Base-by-base conservation (phyloP, 2,329 filamentous ascomycete genomes). In the Penicillium sp. region DNA sequence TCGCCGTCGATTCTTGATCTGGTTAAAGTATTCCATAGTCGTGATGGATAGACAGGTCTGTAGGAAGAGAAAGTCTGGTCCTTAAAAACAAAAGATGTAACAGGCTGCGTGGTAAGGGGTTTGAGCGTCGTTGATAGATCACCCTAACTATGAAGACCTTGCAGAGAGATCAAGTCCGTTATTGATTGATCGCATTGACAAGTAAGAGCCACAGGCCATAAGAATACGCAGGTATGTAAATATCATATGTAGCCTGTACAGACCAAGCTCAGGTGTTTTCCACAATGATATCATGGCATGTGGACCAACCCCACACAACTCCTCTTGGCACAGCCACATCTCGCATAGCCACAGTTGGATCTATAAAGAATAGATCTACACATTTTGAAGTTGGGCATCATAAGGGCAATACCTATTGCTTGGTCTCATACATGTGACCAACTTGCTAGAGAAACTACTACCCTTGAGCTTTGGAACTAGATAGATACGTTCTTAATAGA, bases 1-100 rank as follows among this genome's bases (percentile, higher is more conserved):
- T 35, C 60, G 67, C 40, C 62, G 60, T 52, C 68, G 71, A 44
- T 64, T 59, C 44, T 67, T 70, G 38, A 73, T 65, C 50, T 68
- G 64, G 40, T 66, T 72, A 44, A 75, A 63, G 50, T 74, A 73
- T 52, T 74, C 63, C 65, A 72, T 70, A 16, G 43, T 28, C 40
- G 50, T 49, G 11, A n/a, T 6, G 5, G 24, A 11, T 5, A 13
- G n/a, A 31, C 3, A 20, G 7, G 14, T 4, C 11, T n/a, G 50
- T 37, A 41, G 48, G 50, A 45, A 22, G 23, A 28, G 22, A 9
- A 4, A 34, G 31, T 18, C 18, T 16, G 6, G 16, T 34, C 3
- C 16, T 18, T 2, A 45, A 39, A 39, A 42, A 42, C 27, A 39
- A 24, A 45, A 23, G 44, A 22, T 43, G 43, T 54, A 50, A 52